These are phyloP conservation scores for Apophysomyces ossiformis DNA, from an alignment of 371 early-diverging fungal species.

Conservation along the genomic window DNA sequence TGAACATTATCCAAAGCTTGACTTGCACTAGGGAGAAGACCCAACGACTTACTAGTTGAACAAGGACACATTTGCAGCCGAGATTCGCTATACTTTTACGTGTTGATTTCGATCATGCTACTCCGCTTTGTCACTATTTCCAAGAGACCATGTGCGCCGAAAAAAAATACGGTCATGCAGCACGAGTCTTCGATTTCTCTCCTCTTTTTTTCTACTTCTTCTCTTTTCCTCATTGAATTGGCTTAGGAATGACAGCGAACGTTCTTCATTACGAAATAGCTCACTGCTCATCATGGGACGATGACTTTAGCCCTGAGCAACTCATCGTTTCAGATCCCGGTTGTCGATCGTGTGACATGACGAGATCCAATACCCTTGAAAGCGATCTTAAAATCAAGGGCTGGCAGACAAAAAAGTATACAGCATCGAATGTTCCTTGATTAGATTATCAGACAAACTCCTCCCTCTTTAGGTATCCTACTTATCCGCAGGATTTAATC, in stretches of 20 bases:
- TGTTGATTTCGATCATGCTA: background rate
- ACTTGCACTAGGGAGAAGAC: background rate
- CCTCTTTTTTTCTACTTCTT: slow-evolving; percentile 11
- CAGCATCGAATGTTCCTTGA: background rate
- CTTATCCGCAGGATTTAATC: slow-evolving; percentile 74
- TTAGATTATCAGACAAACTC: background rate
- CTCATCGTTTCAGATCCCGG: slow-evolving; percentile 39
- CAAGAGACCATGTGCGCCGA: background rate
- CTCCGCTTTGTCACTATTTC: background rate
- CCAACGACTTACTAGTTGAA: background rate
- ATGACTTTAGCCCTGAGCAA: slow-evolving; percentile 43
- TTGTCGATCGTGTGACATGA: slow-evolving; percentile 18
- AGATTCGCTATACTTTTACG: no score
- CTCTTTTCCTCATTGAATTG: background rate
- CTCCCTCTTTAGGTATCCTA: slow-evolving; percentile 61
- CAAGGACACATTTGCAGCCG: background rate
- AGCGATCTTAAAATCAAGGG: slow-evolving; percentile 38
- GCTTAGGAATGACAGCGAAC: slow-evolving; percentile 21
- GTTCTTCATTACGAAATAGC: slow-evolving; percentile 31
- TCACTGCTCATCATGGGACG: slow-evolving; percentile 47
- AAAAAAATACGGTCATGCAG: slow-evolving; percentile 8
- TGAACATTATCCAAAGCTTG: background rate
- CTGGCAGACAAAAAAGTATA: slow-evolving; percentile 55
- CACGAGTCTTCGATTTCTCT: slow-evolving; percentile 9
- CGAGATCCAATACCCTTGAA: slow-evolving; percentile 1